Base-by-base conservation (phyloP, 108 stramenopile genomes). In the Pseudonitzschia multistriata region DNA sequence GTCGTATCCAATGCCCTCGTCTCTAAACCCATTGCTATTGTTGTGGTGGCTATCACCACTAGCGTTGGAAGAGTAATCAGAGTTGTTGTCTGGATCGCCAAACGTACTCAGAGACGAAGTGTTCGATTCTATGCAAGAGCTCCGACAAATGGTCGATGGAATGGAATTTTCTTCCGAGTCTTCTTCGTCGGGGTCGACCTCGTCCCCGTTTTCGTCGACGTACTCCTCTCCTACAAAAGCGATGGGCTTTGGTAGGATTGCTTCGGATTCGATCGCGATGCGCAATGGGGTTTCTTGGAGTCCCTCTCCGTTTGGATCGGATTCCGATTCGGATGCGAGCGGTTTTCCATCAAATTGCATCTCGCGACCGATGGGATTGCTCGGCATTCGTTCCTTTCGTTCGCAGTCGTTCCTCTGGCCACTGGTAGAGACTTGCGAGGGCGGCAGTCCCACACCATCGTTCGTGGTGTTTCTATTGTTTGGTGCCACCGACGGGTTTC, bases 61-160 rank as follows among this genome's bases (percentile, higher is more conserved):
- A 3, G 11, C n/a, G 19, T 34, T 30, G 37, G 42, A 40, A 14
- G 8, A 13, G 7, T 10, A 28, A 27, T 67, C 67, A 15, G 52
- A 1, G 34, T 47, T 67, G 24, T 47, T 52, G 31, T 67, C 52
- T 21, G 19, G 28, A n/a, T 67, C 49, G 24, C 52, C 53, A 25
- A 49, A 75, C 10, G 74, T 75, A 48, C 68, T 75, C 24, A 75
- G 5, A 6, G 74, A 75, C 3, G 74, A 75, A 2, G 62, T 53
- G 21, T 66, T 55, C 6, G 74, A 75, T n/a, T 62, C 50, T 33
- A 30, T 24, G n/a, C 33, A 39, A 27, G 28, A 25, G 33, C 50
- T 55, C 1, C 21, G 35, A 56, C 36, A 55, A 21, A 21, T 37
- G 21, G 25, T 34, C 45, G n/a, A 39, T 17, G 31, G 45, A 21